Base-by-base conservation (phyloP, 257 asterid genomes). In the Fraxinus excelsior region DNA sequence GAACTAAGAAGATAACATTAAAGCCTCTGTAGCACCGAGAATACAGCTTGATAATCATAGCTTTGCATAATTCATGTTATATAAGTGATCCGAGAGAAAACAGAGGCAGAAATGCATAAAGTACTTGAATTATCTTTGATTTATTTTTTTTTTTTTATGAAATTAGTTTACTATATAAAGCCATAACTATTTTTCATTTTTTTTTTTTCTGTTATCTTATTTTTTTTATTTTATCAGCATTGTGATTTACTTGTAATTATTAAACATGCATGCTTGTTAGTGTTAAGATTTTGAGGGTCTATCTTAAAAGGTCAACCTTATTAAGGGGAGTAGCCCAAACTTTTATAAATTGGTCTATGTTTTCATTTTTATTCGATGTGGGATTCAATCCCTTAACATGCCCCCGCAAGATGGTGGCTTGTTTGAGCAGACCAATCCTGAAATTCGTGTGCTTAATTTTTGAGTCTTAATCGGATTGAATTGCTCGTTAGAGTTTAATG, bases 181-280 rank as follows among this genome's bases (percentile, higher is more conserved):
- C 13, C 29, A 21, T 58, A n/a, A n/a, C 19, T 51, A 5, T 32
- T 29, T 29, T 2, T 29, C 2, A 66, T 31, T 31, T 31, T 25
- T 62, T 72, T 69, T 32, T 77, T 32, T 53, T 46, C 42, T 9
- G 9, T 67, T 67, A n/a, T 9, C 18, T 40, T 11, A 40, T 56
- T 56, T 18, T 8, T 19, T 25, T 19, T 25, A 77, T 74, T 81
- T 34, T 14, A 35, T 13, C 66, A 25, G 67, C 66, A n/a, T 58
- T 6, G 72, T 16, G 31, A 74, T 71, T 68, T 64, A 14, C 29
- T 62, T 60, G 29, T 65, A 26, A 3, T 18, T 66, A 25, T 70
- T 49, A 7, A 29, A 69, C 70, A 68, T 19, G 28, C 65, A 7
- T 7, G 65, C 65, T 18, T 70, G 66, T 35, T 26, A 49, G n/a